These are phyloP conservation scores for Phaeotremella skinneri DNA, from an alignment of 768 basidiomycete genomes.

Conservation along the genomic window DNA sequence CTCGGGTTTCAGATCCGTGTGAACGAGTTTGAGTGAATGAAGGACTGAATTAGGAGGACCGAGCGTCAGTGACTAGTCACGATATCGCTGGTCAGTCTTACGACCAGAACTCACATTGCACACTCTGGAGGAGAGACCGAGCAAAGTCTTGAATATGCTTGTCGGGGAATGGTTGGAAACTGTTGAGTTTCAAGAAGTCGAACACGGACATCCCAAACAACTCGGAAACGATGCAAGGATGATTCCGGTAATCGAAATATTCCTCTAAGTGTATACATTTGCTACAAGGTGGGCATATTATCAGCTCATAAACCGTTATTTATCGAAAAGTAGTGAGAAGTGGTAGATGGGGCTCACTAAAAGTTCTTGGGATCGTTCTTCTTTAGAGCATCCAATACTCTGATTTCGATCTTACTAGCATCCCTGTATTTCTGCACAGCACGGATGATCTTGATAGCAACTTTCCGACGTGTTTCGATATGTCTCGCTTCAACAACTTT, in stretches of 20 bases:
- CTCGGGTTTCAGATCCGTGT: slow-evolving; percentile 98
- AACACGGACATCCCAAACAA: slow-evolving; percentile 96
- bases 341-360: slow-evolving; percentile 63
- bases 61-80: slow-evolving; percentile 2
- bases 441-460: slow-evolving; percentile 98
- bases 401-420: slow-evolving; percentile 95
- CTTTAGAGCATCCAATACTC: slow-evolving; percentile 86
- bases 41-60: slow-evolving; percentile 61
- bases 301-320: slow-evolving; percentile 12
- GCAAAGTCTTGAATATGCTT: slow-evolving; percentile 96
- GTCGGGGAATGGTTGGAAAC: slow-evolving; percentile 92
- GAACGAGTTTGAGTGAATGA: slow-evolving; percentile 84
- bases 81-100: background rate
- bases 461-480: slow-evolving; percentile 65
- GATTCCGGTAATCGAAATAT: slow-evolving; percentile 95
- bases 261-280: slow-evolving; percentile 96
- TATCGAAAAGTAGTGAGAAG: background rate
- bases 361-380: slow-evolving; percentile 81
- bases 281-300: slow-evolving; percentile 56
- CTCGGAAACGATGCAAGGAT: slow-evolving; percentile 95
- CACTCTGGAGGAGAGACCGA: slow-evolving; percentile 81
- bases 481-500: slow-evolving; percentile 95
- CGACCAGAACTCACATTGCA: slow-evolving; percentile 70
- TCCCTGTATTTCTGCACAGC: slow-evolving; percentile 98
- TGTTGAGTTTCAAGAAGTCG: slow-evolving; percentile 97